These are phyloP conservation scores for Scenedesmus sp. DNA, from an alignment of 163 green algal genomes.

Conservation along the genomic window DNA sequence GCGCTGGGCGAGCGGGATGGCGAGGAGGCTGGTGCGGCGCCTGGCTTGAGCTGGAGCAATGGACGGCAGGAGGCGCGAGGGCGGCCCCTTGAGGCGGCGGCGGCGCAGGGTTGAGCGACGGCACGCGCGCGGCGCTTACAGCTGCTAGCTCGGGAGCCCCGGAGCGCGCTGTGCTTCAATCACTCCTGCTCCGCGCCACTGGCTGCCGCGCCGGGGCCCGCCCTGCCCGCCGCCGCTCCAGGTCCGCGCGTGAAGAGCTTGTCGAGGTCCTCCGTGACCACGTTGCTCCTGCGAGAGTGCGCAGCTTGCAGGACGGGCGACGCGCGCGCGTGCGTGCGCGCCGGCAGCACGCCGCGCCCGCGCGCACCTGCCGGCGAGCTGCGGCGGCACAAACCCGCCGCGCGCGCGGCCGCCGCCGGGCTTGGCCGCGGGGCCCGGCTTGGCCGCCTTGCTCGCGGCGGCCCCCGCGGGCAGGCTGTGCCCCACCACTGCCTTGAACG, in stretches of 20 bases:
- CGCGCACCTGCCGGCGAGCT: conserved; percentile 24
- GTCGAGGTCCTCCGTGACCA: conserved; percentile 39
- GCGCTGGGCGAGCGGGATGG: too few species aligned
- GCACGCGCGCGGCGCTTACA: too few species aligned
- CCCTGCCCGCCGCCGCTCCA: not conserved
- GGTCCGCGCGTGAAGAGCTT: conserved; percentile 34
- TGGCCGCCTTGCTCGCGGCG: conserved; percentile 10
- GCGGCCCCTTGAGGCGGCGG: too few species aligned
- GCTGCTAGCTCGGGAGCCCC: too few species aligned
- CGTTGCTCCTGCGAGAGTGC: conserved; percentile 34
- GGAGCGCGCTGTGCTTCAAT: too few species aligned
- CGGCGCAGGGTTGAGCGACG: too few species aligned
- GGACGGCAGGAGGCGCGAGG: too few species aligned
- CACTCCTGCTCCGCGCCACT: not conserved
- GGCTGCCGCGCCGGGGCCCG: not conserved
- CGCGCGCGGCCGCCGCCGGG: not conserved
- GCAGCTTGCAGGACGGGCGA: too few species aligned
- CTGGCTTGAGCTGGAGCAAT: too few species aligned
- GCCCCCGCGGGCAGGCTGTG: not conserved
- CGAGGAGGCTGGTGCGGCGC: too few species aligned
- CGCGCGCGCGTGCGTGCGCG: too few species aligned
- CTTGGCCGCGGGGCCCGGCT: not conserved
- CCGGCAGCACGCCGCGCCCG: not conserved
- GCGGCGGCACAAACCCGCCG: conserved; percentile 10
- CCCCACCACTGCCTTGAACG: conserved; percentile 8